Percentiles rank a stretch among this genome's conserved stretches.
Evolutionary conservation across 345 rosid genomes (phyloP).

Genomic region (Lepidium sativum): DNA sequence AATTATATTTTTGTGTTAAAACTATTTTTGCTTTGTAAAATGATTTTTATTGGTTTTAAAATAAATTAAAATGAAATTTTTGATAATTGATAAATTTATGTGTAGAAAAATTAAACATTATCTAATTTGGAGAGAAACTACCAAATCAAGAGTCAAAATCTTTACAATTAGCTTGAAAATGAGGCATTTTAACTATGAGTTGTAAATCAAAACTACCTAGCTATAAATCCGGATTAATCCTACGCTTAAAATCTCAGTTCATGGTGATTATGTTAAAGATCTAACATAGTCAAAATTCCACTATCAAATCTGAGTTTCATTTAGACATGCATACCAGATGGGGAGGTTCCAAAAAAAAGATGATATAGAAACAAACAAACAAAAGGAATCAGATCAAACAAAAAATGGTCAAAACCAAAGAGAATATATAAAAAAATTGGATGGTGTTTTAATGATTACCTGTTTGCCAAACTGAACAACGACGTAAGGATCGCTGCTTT

Average conservation of each 20-base stretch:
- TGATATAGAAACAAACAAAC: not conserved
- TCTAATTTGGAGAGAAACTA: too few species aligned
- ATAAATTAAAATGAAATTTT: too few species aligned
- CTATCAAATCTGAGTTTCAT: not conserved
- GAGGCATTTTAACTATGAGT: not conserved
- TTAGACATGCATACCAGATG: not conserved
- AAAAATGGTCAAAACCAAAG: not conserved
- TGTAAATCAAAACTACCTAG: not conserved
- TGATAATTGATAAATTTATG: too few species aligned
- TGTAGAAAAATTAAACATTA: too few species aligned
- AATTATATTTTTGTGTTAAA: too few species aligned
- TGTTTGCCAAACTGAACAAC: conserved; percentile 61
- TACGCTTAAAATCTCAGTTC: not conserved
- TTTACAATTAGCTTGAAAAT: not conserved
- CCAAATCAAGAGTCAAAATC: not conserved
- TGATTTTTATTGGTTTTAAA: too few species aligned
- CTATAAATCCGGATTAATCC: not conserved
- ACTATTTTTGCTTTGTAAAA: too few species aligned
- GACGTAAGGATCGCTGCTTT: conserved; percentile 81
- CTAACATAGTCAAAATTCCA: not conserved
- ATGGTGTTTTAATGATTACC: conserved; percentile 29
- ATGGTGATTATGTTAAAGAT: not conserved
- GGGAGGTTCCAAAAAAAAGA: not conserved
- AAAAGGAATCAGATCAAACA: not conserved
- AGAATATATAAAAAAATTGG: not conserved